phyloP scores from a whole-genome alignment of 1,139 yeast genomes.

The Kluyveromyces marxianus region DNA sequence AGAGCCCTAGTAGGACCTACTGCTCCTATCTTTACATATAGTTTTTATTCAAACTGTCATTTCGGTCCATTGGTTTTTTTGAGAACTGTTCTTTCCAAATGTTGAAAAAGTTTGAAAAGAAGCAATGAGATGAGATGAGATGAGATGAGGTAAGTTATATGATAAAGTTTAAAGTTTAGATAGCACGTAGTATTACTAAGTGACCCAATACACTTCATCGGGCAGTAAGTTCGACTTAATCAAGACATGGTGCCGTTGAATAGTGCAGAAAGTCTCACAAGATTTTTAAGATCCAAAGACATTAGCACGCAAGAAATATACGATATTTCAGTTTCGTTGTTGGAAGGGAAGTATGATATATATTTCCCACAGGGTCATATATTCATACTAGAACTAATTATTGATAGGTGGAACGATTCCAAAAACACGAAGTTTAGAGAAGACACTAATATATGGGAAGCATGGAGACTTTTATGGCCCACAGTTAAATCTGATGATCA shows the following conservation, averaged over 20 bases:
- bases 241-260: neutral
- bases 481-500: constrained; percentile 18
- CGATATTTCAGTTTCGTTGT: constrained; percentile 39
- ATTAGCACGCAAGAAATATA: constrained; percentile 32
- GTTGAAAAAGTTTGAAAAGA: neutral
- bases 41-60: neutral
- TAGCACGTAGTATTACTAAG: no score
- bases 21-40: no score
- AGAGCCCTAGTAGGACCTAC: no score
- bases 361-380: constrained; percentile 54
- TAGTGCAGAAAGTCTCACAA: constrained; percentile 54
- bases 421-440: constrained; percentile 38
- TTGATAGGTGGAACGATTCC: constrained; percentile 56
- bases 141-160: neutral
- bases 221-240: no score
- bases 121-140: constrained; percentile 4
- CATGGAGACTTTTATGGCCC: constrained; percentile 39
- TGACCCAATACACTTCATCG: no score
- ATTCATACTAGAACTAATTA: constrained; percentile 58
- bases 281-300: constrained; percentile 52
- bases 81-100: neutral
- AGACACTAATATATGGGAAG: constrained; percentile 39
- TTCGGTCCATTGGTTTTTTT: neutral
- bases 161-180: neutral
- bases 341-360: constrained; percentile 35